These are phyloP conservation scores for Phaeotremella fagi DNA, from an alignment of 768 basidiomycete genomes.

Conservation along the genomic window DNA sequence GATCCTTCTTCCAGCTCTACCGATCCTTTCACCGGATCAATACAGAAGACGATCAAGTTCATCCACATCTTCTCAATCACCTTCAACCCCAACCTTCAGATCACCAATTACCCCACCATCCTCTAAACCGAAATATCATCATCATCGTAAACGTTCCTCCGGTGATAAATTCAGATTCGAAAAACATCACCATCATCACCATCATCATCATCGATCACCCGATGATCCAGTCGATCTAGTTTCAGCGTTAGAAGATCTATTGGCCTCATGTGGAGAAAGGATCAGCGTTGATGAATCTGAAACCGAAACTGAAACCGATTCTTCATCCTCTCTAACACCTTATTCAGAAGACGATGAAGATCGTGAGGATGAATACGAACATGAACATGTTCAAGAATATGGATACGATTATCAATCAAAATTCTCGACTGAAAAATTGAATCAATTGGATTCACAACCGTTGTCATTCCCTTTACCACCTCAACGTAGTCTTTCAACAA, in stretches of 20 bases:
- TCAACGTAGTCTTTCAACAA: too few species aligned
- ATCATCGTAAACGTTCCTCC: neutral
- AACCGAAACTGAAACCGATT: neutral
- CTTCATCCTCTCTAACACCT: neutral
- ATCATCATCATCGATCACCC: conserved; percentile 4
- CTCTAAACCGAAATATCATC: neutral
- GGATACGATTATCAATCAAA: too few species aligned
- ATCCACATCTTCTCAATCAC: neutral
- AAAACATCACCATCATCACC: too few species aligned
- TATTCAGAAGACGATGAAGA: neutral
- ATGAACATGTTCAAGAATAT: too few species aligned
- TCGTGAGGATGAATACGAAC: too few species aligned
- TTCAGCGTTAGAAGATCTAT: conserved; percentile 13
- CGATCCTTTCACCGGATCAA: conserved; percentile 8
- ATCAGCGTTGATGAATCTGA: neutral
- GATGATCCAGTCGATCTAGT: conserved; percentile 10
- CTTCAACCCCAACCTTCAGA: neutral
- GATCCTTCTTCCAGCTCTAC: conserved; percentile 6
- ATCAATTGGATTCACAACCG: too few species aligned
- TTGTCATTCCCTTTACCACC: too few species aligned
- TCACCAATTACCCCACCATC: neutral
- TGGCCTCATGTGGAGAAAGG: conserved; percentile 7
- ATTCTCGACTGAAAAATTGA: too few species aligned
- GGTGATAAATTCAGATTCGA: too few species aligned
- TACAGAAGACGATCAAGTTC: neutral